These are phyloP conservation scores for Cryphonectria japonica DNA, from an alignment of 2,329 filamentous ascomycete genomes.

Conservation along the genomic window DNA sequence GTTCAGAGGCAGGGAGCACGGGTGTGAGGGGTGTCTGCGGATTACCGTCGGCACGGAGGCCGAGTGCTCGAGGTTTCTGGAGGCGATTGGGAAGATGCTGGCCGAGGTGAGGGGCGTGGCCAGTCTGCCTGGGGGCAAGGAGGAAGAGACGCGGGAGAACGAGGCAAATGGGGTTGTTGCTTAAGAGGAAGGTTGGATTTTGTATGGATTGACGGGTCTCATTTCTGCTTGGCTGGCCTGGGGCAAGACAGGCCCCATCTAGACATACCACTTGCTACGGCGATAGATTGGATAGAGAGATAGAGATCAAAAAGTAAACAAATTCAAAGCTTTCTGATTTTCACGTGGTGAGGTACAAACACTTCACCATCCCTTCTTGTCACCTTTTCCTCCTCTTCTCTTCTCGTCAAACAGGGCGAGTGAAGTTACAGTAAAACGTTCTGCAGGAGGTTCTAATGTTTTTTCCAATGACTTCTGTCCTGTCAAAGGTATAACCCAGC, in stretches of 20 bases:
- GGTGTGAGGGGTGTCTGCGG: constrained; percentile 84
- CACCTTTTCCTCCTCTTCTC: too few relatives aligned
- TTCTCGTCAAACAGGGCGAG: background rate
- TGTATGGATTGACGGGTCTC: background rate
- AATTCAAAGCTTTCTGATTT: background rate
- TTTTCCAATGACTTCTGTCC: too few relatives aligned
- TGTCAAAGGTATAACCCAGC: background rate
- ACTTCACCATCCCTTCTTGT: background rate
- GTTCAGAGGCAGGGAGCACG: constrained; percentile 90
- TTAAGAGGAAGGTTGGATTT: constrained; percentile 27
- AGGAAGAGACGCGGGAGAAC: constrained; percentile 43
- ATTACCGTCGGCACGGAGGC: constrained; percentile 90
- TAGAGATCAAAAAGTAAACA: background rate
- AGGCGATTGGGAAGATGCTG: constrained; percentile 61
- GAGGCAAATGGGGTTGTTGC: constrained; percentile 43
- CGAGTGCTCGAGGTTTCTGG: constrained; percentile 80
- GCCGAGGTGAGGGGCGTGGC: constrained; percentile 46
- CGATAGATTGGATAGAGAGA: background rate
- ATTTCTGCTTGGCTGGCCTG: background rate
- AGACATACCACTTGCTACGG: background rate
- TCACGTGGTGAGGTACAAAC: background rate
- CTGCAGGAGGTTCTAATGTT: background rate
- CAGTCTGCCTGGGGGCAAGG: constrained; percentile 38
- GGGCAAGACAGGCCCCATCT: background rate
- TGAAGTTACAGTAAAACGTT: background rate